A percentile compares a stretch with the other conserved stretches of the same genome.
Evolutionary conservation across 495 filamentous ascomycete species (phyloP).

Genomic region (Rhizodiscina lignyota): DNA sequence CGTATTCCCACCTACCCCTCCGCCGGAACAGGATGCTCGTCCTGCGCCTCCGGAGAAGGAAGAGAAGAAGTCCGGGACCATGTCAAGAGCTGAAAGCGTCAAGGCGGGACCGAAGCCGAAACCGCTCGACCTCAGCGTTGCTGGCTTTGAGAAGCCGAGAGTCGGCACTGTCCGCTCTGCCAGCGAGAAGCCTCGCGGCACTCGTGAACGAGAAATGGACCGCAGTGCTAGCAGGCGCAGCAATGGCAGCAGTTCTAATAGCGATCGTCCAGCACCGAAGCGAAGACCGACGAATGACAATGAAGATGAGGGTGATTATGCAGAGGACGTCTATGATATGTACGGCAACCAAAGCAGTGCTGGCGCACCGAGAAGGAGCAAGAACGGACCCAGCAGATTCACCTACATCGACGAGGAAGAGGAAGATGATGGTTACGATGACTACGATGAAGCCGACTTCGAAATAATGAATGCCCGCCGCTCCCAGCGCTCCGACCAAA

Average conservation of each 20-base stretch:
- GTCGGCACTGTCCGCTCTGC: conserved; percentile 16
- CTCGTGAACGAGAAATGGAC: conserved; percentile 10
- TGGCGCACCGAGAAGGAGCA: conserved; percentile 20
- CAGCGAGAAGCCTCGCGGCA: conserved; percentile 19
- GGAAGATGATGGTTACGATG: conserved; percentile 38
- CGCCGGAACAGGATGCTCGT: conserved; percentile 62
- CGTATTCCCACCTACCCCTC: conserved; percentile 89
- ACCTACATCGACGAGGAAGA: conserved; percentile 37
- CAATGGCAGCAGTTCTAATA: not conserved
- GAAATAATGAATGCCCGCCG: conserved; percentile 38
- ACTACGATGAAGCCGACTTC: conserved; percentile 60
- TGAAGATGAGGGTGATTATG: conserved; percentile 37
- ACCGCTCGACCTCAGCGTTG: conserved; percentile 20
- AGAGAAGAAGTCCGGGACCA: conserved; percentile 2
- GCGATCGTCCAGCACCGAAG: not conserved
- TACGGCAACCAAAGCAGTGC: conserved; percentile 31
- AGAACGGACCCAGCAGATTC: conserved; percentile 17
- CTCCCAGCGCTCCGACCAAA: conserved; percentile 9
- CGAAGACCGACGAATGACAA: conserved; percentile 6
- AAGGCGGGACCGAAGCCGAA: conserved; percentile 17
- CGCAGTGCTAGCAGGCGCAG: not conserved
- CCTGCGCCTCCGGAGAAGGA: conserved; percentile 6
- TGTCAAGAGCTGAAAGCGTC: conserved; percentile 13
- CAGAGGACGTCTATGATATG: conserved; percentile 55
- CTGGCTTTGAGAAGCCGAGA: conserved; percentile 21